Conservation (phyloP, 2,329 filamentous ascomycete species). For the Helminthosporium solani region DNA sequence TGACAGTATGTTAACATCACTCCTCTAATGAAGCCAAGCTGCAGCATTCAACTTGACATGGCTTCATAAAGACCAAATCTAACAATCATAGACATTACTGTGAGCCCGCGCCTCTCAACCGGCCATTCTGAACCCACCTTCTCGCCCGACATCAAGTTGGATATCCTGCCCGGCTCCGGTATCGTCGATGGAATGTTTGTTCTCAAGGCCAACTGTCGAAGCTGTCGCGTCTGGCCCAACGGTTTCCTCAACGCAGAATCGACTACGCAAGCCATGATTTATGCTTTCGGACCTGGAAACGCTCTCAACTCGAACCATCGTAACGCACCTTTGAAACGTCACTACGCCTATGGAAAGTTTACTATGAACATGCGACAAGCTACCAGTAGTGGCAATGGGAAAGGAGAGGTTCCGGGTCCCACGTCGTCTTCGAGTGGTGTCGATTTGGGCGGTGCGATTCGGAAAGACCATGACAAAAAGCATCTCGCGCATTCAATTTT, state of each 20-base stretch:
- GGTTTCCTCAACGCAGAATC: constrained; percentile 38
- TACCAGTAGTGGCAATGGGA: constrained; percentile 18
- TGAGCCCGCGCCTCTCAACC: constrained; percentile 40
- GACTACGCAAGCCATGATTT: constrained; percentile 43
- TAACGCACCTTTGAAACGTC: constrained; percentile 39
- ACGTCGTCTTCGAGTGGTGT: constrained; percentile 24
- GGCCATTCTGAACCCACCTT: constrained; percentile 41
- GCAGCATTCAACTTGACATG: too few species aligned
- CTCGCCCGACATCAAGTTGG: constrained; percentile 28
- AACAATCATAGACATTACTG: constrained; percentile 33
- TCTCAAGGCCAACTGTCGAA: constrained; percentile 41
- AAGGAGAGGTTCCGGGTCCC: constrained; percentile 36
- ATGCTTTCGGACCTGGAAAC: constrained; percentile 43
- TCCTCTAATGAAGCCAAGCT: neutral
- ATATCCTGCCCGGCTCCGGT: constrained; percentile 29
- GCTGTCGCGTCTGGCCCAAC: constrained; percentile 42
- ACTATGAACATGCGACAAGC: constrained; percentile 45
- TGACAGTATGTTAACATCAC: constrained; percentile 26
- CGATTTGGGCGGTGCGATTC: constrained; percentile 20
- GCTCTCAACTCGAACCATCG: constrained; percentile 27
- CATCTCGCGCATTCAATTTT: constrained; percentile 35
- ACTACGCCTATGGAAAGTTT: constrained; percentile 44
- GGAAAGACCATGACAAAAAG: constrained; percentile 28
- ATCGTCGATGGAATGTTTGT: constrained; percentile 41
- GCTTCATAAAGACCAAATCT: too few species aligned